A percentile compares a stretch with the other conserved stretches of the same genome.
These are phyloP conservation scores for Dothistroma septosporum DNA, from an alignment of 2,329 filamentous ascomycete genomes.

Conservation along the genomic window DNA sequence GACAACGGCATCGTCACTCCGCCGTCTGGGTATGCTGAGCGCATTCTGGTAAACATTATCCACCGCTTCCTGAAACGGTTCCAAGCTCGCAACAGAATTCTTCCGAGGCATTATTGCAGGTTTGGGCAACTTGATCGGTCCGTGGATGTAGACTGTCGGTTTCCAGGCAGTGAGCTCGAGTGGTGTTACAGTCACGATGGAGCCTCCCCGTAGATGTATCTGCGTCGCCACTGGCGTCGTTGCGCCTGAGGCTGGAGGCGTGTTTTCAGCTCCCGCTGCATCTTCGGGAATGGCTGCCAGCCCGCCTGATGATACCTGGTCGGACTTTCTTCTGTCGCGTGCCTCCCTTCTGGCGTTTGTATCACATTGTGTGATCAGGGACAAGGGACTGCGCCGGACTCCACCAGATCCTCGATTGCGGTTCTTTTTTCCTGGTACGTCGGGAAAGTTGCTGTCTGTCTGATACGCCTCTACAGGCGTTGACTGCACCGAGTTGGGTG, in stretches of 20 bases:
- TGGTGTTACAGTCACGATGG: slow-evolving; percentile 34
- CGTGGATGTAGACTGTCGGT: slow-evolving; percentile 39
- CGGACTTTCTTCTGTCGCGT: slow-evolving; percentile 8
- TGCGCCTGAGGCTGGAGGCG: slow-evolving; percentile 20
- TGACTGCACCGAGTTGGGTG: slow-evolving; percentile 19
- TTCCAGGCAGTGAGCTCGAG: slow-evolving; percentile 36
- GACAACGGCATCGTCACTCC: slow-evolving; percentile 35
- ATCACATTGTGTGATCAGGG: slow-evolving; percentile 22
- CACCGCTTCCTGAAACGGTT: slow-evolving; percentile 37
- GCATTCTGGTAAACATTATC: slow-evolving; percentile 31
- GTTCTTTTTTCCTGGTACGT: background rate
- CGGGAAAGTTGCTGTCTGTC: slow-evolving; percentile 8
- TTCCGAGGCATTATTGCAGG: slow-evolving; percentile 34
- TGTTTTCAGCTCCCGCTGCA: slow-evolving; percentile 17
- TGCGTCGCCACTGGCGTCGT: slow-evolving; percentile 25
- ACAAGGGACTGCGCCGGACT: slow-evolving; percentile 22
- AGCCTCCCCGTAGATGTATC: slow-evolving; percentile 34
- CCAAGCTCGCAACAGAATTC: slow-evolving; percentile 40
- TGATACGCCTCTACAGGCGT: slow-evolving; percentile 26
- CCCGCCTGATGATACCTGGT: slow-evolving; percentile 14
- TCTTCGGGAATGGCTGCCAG: slow-evolving; percentile 26
- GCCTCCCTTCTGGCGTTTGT: slow-evolving; percentile 5
- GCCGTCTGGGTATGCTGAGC: slow-evolving; percentile 26
- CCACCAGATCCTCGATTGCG: slow-evolving; percentile 16
- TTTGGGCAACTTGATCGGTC: slow-evolving; percentile 40